A percentile compares a stretch with the other conserved stretches of the same genome.
Conservation (phyloP, 2,329 filamentous ascomycete genomes). For the Ascochyta viciae-villosae region DNA sequence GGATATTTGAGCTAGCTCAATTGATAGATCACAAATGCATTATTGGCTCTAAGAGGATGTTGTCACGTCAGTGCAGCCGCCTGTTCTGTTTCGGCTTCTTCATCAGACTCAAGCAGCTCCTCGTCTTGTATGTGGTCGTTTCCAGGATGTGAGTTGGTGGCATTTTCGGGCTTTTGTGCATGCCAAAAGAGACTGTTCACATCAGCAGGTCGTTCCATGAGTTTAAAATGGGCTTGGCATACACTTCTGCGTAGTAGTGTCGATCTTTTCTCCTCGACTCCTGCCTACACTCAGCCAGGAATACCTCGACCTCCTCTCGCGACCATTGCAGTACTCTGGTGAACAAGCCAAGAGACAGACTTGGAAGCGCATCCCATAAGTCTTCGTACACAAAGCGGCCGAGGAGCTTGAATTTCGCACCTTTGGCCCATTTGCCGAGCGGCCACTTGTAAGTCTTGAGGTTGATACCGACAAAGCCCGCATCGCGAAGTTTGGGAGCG, state of each 20-base stretch:
- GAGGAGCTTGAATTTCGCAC: conserved; percentile 37
- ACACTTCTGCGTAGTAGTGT: conserved; percentile 39
- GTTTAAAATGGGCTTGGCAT: conserved; percentile 9
- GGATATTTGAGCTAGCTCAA: neutral
- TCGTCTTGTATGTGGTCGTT: conserved; percentile 30
- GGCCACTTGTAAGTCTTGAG: conserved; percentile 44
- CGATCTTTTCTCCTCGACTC: conserved; percentile 36
- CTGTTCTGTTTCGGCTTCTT: conserved; percentile 11
- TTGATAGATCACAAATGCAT: neutral
- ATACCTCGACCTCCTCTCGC: conserved; percentile 38
- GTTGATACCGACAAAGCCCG: conserved; percentile 38
- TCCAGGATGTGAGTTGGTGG: neutral
- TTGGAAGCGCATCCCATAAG: conserved; percentile 37
- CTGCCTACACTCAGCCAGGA: conserved; percentile 35
- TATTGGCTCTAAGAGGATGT: neutral
- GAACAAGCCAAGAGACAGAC: conserved; percentile 36
- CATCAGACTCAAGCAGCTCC: conserved; percentile 32
- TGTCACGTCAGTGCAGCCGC: neutral
- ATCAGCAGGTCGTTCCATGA: conserved; percentile 2
- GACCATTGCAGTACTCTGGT: conserved; percentile 39
- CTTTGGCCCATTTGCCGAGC: conserved; percentile 41
- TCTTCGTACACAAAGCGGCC: conserved; percentile 38
- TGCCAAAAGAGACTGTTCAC: conserved; percentile 32
- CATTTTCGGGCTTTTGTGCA: conserved; percentile 28
- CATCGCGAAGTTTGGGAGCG: conserved; percentile 28